Evolutionary conservation across 768 basidiomycete species (phyloP), one percentile per base, ranked within the genome.

Genomic region (Myochromella boudieri): DNA sequence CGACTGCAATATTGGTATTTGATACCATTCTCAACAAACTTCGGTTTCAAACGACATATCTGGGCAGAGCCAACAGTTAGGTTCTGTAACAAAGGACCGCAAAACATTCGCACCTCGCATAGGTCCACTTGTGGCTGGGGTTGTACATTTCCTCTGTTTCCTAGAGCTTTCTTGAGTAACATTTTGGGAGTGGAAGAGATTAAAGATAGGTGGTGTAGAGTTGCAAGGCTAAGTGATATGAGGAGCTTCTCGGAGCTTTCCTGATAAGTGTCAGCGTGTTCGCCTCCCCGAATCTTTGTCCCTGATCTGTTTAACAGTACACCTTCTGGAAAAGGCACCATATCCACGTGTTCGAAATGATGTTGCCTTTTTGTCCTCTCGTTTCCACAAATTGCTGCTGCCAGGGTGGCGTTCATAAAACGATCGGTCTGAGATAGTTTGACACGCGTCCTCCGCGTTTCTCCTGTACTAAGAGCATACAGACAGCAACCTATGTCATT

Each of bases 1-100:
- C 74, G 77, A 57, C 82, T 73, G 56, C 82, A 84, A 60, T 77
- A 85, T 25, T 76, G 71, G 55, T 84, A 81, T 51, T 71, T 71
- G 51, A 69, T 62, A 14, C 82, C 83, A 49, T 76, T 72, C 54
- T 83, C 83, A n/a, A 80, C 62, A 59, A 75, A 84, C 67, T 80
- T 84, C 11, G 81, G 80, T 60, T 74, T 82, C 48, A 68, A 68
- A 11, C 78, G 75, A 62, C 83, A 85, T 47, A 73, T 72, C 83
- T 84, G 46, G 40, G 41, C 17, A 44, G n/a, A 38, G 31, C 25
- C 46, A 36, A 42, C 31, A 49, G 44, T 59, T 11, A 52, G 46
- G 21, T n/a, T 7, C 17, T 39, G 25, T 26, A n/a, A 7, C 9
- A 6, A 25, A 17, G 14, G 26, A n/a, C 8, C 11, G 3, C 2